Evolutionary conservation across 2,329 filamentous ascomycete species (phyloP), one percentile per base, ranked within the genome.

Genomic region (Scortechinia acanthostroma): DNA sequence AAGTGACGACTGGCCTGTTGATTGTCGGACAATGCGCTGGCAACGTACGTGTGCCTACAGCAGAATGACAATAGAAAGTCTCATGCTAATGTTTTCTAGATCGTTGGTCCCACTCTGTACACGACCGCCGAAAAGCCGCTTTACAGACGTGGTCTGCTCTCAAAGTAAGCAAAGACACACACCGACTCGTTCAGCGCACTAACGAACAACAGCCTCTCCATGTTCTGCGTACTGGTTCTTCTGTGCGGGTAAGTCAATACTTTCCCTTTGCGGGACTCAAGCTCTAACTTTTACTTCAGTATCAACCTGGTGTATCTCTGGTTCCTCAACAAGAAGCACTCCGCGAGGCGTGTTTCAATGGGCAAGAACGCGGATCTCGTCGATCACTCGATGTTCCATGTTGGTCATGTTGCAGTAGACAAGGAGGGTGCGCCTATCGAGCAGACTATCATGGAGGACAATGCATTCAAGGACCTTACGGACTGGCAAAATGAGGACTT

Each of bases 21-120:
- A 82, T 86, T 52, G 71, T 86, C 42, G 79, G 80, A 3, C 75
- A 80, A 47, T 83, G 75, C 44, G 74, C 73, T 1, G 83, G 82
- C 4, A 86, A 87, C 51, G 63, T 67, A 47, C n/a, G 17, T 30
- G 10, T 10, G n/a, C 17, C 2, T 28, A n/a, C 37, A 30, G 21
- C 21, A 16, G n/a, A 16, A 21, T 33, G 42, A 43, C 42, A 40
- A 10, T 20, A 17, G 2, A 20, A 16, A 13, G 45, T 44, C 10
- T 20, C 15, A 35, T 20, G 25, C 22, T 22, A 5, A 14, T 15
- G 14, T 46, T 16, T 35, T 42, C 13, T 40, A 63, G 60, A 77
- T 86, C 25, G 64, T 85, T 19, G 82, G 81, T 0, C 82, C 82
- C 0, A 71, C 80, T 42, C 64, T 86, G 0, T 86, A 83, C 57